Base-by-base conservation (phyloP, 495 filamentous ascomycete species). In the Podospora comata region DNA sequence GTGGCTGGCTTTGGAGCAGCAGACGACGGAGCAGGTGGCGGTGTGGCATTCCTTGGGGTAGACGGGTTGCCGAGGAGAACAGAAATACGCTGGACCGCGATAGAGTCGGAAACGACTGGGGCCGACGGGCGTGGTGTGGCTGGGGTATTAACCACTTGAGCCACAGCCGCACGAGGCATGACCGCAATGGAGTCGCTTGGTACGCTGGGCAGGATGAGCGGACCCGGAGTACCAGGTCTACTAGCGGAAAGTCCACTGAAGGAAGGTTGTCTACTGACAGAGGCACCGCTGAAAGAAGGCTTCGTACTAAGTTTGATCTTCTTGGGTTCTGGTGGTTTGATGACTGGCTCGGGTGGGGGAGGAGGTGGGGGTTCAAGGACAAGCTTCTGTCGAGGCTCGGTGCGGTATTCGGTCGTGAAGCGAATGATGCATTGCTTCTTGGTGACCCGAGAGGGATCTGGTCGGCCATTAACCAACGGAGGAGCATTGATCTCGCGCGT, bases 401-500 rank as follows among this genome's bases (percentile, higher is more conserved):
- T 81, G 54, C 80, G 78, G 59, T 68, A 78, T 26, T 71, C 62
- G 15, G 70, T 73, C 1, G 67, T 71, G 61, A 83, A 83, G 11
- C 65, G 72, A 16, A 83, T 26, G 4, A 77, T 48, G 27, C 71
- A 76, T 57, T 65, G 67, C 68, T 75, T 79, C 65, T 69, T 67
- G 15, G 26, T 54, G 15, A 11, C 39, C 15, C 39, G 39, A 48
- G 39, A 48, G 15, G 39, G 39, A 48, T 48, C 39, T 2, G 39
- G 39, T 48, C 39, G 7, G 13, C 39, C 39, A 16, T 48, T 48
- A 1, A 48, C 13, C 39, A 48, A 48, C 28, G 61, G 63, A 7
- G 66, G 30, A 54, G 64, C 39, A 20, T 19, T 62, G 20, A 71
- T 58, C 2, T 72, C 72, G 66, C 93, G 83, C 62, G 84, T 78